Percentiles rank a stretch among this genome's conserved stretches.
Evolutionary conservation across 2,329 filamentous ascomycete species (phyloP).

Genomic region (Venturiaceae sp.): DNA sequence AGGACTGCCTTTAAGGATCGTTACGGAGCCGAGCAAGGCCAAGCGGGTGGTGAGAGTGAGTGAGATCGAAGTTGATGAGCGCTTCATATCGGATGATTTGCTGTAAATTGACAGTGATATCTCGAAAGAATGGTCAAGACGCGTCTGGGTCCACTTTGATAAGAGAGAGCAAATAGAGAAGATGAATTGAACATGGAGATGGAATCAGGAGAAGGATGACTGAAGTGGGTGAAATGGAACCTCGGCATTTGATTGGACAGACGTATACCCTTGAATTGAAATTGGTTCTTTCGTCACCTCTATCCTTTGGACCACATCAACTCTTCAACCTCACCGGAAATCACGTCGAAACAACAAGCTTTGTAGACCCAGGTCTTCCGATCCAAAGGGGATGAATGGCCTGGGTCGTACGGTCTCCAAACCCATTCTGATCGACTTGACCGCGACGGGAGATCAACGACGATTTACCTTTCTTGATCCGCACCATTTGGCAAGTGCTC

Average conservation of each 20-base stretch:
- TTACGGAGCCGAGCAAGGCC: not conserved
- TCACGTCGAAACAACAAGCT: not conserved
- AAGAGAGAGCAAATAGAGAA: no score
- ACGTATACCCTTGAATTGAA: not conserved
- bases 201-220: no score
- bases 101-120: not conserved
- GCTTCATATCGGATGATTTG: not conserved
- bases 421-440: not conserved
- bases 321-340: not conserved
- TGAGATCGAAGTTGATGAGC: not conserved
- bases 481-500: not conserved
- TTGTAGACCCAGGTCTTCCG: no score
- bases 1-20: not conserved
- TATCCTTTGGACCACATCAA: not conserved
- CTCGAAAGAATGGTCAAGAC: no score
- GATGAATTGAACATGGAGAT: no score
- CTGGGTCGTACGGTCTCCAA: not conserved
- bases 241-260: not conserved
- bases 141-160: no score
- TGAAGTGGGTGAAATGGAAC: no score
- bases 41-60: not conserved
- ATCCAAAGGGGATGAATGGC: not conserved
- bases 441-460: not conserved
- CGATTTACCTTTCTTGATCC: not conserved
- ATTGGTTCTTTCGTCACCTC: not conserved